phyloP scores from a whole-genome alignment of 1,139 yeast genomes.

The Saccharomycopsis crataegensis region DNA sequence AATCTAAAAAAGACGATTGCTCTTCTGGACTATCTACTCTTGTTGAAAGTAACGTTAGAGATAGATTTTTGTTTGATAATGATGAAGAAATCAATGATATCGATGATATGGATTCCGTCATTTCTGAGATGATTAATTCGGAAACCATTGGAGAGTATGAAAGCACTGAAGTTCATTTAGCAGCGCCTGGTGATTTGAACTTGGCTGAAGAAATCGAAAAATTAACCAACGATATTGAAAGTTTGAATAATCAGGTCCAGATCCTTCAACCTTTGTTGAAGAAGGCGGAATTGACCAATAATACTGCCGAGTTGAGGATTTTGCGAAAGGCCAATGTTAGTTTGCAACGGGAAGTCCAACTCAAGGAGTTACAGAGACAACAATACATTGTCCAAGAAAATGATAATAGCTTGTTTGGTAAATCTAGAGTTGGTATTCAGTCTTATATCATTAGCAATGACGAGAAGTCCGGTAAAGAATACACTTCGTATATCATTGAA shows the following conservation, averaged over 20 bases:
- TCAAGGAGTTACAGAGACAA: slow-evolving; percentile 68
- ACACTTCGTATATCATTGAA: slow-evolving; percentile 66
- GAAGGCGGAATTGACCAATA: slow-evolving; percentile 80
- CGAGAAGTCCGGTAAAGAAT: slow-evolving; percentile 45
- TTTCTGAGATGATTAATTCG: slow-evolving; percentile 19
- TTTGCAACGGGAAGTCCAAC: slow-evolving; percentile 59
- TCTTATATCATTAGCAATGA: slow-evolving; percentile 53
- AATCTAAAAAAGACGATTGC: background rate
- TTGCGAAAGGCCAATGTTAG: slow-evolving; percentile 59
- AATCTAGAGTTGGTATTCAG: slow-evolving; percentile 57
- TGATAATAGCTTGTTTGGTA: slow-evolving; percentile 70
- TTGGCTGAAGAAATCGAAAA: slow-evolving; percentile 58
- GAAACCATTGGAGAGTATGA: slow-evolving; percentile 21
- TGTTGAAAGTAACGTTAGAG: no score
- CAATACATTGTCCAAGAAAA: slow-evolving; percentile 79
- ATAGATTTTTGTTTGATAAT: background rate
- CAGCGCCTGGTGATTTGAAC: slow-evolving; percentile 65
- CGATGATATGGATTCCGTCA: slow-evolving; percentile 19
- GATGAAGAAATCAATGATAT: slow-evolving; percentile 16
- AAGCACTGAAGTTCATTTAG: slow-evolving; percentile 30
- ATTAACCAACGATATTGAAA: slow-evolving; percentile 51
- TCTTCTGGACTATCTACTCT: background rate
- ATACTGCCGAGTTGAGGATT: slow-evolving; percentile 59
- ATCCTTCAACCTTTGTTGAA: slow-evolving; percentile 59
- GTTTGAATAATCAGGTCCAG: slow-evolving; percentile 51